Evolutionary conservation across 768 basidiomycete genomes (phyloP).

Genomic region (Rubroboletus satanas): DNA sequence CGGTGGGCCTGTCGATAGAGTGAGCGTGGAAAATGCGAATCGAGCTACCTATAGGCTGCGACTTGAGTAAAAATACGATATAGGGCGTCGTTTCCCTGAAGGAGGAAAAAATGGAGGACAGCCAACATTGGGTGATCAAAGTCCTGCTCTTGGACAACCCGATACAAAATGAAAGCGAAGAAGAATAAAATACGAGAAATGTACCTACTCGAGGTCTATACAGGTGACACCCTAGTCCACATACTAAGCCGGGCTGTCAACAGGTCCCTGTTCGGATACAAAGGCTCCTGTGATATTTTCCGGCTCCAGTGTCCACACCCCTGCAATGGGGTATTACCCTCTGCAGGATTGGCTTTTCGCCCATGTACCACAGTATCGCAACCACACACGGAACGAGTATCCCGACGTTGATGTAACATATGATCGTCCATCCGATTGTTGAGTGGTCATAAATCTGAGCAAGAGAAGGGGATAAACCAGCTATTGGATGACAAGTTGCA

Average conservation of each 20-base stretch:
- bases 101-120: too few species aligned
- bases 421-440: not conserved
- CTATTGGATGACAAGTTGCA: not conserved
- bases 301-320: not conserved
- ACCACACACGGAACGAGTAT: not conserved
- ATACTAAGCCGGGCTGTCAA: not conserved
- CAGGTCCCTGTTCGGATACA: not conserved
- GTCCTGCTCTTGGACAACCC: too few species aligned
- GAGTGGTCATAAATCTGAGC: not conserved
- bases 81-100: too few species aligned
- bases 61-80: too few species aligned
- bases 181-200: not conserved
- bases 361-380: not conserved
- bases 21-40: too few species aligned
- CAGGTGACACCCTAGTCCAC: too few species aligned
- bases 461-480: not conserved
- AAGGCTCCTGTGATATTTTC: not conserved
- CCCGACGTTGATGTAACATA: not conserved
- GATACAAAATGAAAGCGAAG: too few species aligned
- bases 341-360: not conserved
- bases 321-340: not conserved
- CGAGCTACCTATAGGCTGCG: too few species aligned
- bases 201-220: not conserved
- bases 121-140: too few species aligned
- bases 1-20: too few species aligned